Conservation (phyloP, 805 yeast species). For the Metschnikowia baotianmanensis region DNA sequence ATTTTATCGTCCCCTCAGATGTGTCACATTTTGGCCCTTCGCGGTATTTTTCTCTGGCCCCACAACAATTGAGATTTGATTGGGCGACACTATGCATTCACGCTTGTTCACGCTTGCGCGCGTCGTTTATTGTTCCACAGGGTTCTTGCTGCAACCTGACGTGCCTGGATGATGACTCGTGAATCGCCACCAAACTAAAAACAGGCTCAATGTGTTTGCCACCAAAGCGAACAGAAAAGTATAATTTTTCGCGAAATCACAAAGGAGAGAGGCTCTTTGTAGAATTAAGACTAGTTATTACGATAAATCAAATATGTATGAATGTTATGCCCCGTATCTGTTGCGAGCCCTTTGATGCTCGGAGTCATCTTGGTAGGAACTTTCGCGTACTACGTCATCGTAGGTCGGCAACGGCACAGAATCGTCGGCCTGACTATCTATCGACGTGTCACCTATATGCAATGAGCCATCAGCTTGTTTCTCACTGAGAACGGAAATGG, state of each 20-base stretch:
- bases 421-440: not conserved
- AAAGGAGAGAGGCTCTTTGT: too few species aligned
- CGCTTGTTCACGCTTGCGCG: slow-evolving; percentile 4
- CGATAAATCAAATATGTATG: not conserved
- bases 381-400: slow-evolving; percentile 35
- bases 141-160: slow-evolving; percentile 1
- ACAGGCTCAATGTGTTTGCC: not conserved
- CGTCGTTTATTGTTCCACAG: slow-evolving; percentile 3
- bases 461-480: not conserved
- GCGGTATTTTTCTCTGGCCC: not conserved
- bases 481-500: not conserved
- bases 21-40: not conserved
- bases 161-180: too few species aligned
- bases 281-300: too few species aligned
- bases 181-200: too few species aligned
- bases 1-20: too few species aligned
- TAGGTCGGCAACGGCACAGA: slow-evolving; percentile 29
- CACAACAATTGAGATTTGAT: not conserved
- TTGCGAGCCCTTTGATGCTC: slow-evolving; percentile 35
- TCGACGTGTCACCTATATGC: not conserved
- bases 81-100: not conserved
- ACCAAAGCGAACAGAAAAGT: too few species aligned
- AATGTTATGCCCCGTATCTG: slow-evolving; percentile 20
- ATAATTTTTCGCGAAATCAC: not conserved
- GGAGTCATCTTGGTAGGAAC: slow-evolving; percentile 28